Conservation (phyloP, 164 flowering plant species). For the Vitis vinifera region ASM3070453v1 NC_081807.1:3016001-3016500, state of each 20-base stretch:
- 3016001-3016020: constrained; percentile 91
- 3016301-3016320: constrained; percentile 14
- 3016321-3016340: neutral
- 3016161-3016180: neutral
- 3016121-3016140: neutral
- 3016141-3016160: neutral
- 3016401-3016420: too few species aligned
- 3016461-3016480: too few species aligned
- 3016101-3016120: neutral
- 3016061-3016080: neutral
- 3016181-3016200: neutral
- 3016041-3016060: constrained; percentile 88
- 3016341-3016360: neutral
- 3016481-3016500: neutral
- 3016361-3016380: neutral
- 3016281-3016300: constrained; percentile 92
- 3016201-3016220: constrained; percentile 57
- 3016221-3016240: constrained; percentile 76
- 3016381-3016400: neutral
- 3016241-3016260: constrained; percentile 93
- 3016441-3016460: too few species aligned
- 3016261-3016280: constrained; percentile 63
- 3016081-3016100: neutral
- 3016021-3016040: constrained; percentile 93
- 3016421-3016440: too few species aligned